Evolutionary conservation across 148 eudicot genomes (phyloP), one percentile per base, ranked within the genome.

Genomic region (Vaccinium corymbosum): DNA sequence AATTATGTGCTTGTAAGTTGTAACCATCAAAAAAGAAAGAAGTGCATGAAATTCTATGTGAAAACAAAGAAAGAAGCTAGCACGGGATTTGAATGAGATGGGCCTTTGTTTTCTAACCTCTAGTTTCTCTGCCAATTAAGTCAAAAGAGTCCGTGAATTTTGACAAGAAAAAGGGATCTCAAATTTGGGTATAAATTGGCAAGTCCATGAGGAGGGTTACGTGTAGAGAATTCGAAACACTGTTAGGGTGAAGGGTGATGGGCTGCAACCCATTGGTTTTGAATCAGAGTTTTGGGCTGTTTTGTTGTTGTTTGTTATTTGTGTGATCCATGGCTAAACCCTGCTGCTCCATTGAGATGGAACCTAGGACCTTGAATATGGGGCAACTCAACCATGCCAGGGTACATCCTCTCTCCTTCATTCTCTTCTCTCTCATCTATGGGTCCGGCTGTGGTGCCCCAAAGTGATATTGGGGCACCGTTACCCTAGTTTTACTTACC

Each of bases 321-420:
- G 19, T 38, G 35, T 52, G 38, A 70, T 78, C 70, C 85, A 89
- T 89, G 91, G 90, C 90, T 22, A 88, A 86, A 22, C 66, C 73
- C 55, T 88, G 90, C 74, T 88, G 91, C 75, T 53, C 90, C 38
- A 89, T 89, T 84, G 91, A 89, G 42, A 59, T 76, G 79, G 91
- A 89, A 83, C 91, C 91, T 48, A 85, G 87, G 46, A 89, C 91
- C 77, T 84, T 89, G 83, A 88, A 73, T 19, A 49, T 62, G 56
- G 90, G 88, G 16, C 89, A 86, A 32, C 32, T 89, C 83, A 71
- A 42, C 75, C 87, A 75, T 22, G 90, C 90, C 49, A 82, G 90
- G 82, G 91, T 89, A 72, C 15, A 17, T 6, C 32, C 56, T 8
- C 22, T 5, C 15, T 70, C 46, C 38, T 20, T 57, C 15, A 19